Conservation (phyloP, 2,329 filamentous ascomycete genomes). For the Aspergillus cejpii region DNA sequence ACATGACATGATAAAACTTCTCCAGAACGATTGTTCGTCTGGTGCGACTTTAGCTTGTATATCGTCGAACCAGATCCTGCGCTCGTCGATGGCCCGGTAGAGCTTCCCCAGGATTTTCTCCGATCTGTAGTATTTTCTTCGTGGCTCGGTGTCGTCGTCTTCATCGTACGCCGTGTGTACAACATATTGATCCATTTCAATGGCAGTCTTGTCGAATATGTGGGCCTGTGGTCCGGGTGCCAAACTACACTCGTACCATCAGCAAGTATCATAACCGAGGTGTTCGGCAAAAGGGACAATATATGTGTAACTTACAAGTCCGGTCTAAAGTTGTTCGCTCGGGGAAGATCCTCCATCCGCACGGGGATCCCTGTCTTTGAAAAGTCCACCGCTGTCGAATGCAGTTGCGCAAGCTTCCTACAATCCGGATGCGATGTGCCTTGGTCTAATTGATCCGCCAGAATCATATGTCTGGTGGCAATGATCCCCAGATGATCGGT, state of each 20-base stretch:
- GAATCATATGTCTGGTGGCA: conserved; percentile 56
- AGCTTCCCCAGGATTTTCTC: conserved; percentile 62
- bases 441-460: conserved; percentile 51
- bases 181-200: conserved; percentile 41
- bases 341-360: conserved; percentile 42
- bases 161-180: conserved; percentile 43
- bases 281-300: background rate
- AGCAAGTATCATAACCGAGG: background rate
- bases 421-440: conserved; percentile 54
- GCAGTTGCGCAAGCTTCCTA: conserved; percentile 52
- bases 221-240: conserved; percentile 20
- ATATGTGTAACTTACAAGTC: conserved; percentile 50
- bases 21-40: conserved; percentile 13
- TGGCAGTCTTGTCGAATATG: conserved; percentile 37
- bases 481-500: conserved; percentile 61
- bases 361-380: conserved; percentile 64
- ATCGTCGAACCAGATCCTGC: conserved; percentile 44
- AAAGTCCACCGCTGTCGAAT: conserved; percentile 68
- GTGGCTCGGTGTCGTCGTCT: conserved; percentile 42
- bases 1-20: conserved; percentile 4
- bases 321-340: conserved; percentile 39
- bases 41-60: conserved; percentile 6
- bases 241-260: conserved; percentile 11
- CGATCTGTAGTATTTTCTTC: conserved; percentile 58
- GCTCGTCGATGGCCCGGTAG: conserved; percentile 67